Evolutionary conservation across 805 yeast genomes (phyloP).

Genomic region (Saccharomyces mikatae): DNA sequence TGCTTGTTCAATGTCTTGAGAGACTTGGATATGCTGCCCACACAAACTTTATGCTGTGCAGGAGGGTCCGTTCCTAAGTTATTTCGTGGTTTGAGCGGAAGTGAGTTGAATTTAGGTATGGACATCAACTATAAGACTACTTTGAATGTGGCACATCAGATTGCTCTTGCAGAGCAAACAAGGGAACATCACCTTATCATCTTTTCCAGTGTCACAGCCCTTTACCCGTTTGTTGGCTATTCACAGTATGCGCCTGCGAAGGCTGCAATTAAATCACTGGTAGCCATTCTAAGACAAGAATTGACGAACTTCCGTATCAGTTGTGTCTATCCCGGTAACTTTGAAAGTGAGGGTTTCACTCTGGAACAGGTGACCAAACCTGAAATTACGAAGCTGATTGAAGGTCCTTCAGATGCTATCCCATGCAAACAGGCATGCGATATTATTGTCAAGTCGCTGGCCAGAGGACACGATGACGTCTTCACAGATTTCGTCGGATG

Average conservation of each 20-base stretch:
- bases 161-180: slow-evolving; percentile 35
- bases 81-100: slow-evolving; percentile 55
- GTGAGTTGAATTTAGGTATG: slow-evolving; percentile 55
- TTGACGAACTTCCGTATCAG: slow-evolving; percentile 58
- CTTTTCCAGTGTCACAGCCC: slow-evolving; percentile 72
- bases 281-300: slow-evolving; percentile 78
- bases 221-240: slow-evolving; percentile 87
- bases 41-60: slow-evolving; percentile 76
- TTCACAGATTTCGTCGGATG: slow-evolving; percentile 83
- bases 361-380: slow-evolving; percentile 85
- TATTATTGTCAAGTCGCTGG: slow-evolving; percentile 46
- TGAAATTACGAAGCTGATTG: slow-evolving; percentile 67
- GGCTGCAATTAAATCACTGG: slow-evolving; percentile 69
- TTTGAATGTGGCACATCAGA: slow-evolving; percentile 58
- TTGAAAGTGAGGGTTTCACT: slow-evolving; percentile 76
- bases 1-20: slow-evolving; percentile 16
- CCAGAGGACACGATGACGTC: slow-evolving; percentile 60
- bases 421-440: slow-evolving; percentile 59
- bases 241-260: slow-evolving; percentile 85
- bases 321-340: slow-evolving; percentile 82
- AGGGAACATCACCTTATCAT: slow-evolving; percentile 45
- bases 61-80: slow-evolving; percentile 78
- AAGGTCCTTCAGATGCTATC: slow-evolving; percentile 74
- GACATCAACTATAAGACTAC: slow-evolving; percentile 67
- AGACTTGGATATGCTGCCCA: slow-evolving; percentile 42